Conservation (phyloP, 495 filamentous ascomycete species). For the Tuber magnatum region DNA sequence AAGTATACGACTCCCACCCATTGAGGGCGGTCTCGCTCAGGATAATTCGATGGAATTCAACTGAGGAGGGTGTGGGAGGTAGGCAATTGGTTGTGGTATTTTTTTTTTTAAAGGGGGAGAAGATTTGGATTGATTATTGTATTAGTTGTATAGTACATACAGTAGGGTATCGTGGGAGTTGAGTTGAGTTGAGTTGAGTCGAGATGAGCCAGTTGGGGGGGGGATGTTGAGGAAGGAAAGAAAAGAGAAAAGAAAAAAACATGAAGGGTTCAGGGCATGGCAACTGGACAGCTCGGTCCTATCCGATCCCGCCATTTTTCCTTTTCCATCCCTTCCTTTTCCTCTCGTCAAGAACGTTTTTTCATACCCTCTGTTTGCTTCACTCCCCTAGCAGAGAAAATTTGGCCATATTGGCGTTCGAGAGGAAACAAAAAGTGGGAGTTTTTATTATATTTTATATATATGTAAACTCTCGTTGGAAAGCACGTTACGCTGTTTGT, state of each 20-base stretch:
- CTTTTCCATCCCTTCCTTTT: background rate
- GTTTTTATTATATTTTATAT: conserved; percentile 7
- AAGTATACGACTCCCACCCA: conserved; percentile 2
- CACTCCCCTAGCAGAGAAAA: conserved; percentile 17
- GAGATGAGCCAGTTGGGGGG: background rate
- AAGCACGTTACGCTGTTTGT: conserved; percentile 33
- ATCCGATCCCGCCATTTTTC: background rate
- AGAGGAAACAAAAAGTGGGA: conserved; percentile 24
- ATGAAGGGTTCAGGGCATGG: background rate
- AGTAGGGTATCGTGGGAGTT: background rate
- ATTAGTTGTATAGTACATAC: background rate
- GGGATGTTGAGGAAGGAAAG: background rate
- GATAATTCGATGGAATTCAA: conserved; percentile 4
- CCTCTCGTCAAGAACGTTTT: conserved; percentile 33
- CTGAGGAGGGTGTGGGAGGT: conserved; percentile 8
- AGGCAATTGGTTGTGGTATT: conserved; percentile 7
- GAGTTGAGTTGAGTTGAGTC: too few relatives aligned
- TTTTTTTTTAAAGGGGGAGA: background rate
- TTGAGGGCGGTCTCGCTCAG: background rate
- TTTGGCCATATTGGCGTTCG: conserved; percentile 40
- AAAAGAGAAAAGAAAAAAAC: background rate
- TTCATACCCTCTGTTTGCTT: conserved; percentile 29
- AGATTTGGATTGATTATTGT: background rate
- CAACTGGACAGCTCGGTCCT: background rate
- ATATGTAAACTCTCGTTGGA: conserved; percentile 10